Evolutionary conservation across 257 asterid species (phyloP), one percentile per base, ranked within the genome.

Genomic region (Solanum pinnatisectum): DNA sequence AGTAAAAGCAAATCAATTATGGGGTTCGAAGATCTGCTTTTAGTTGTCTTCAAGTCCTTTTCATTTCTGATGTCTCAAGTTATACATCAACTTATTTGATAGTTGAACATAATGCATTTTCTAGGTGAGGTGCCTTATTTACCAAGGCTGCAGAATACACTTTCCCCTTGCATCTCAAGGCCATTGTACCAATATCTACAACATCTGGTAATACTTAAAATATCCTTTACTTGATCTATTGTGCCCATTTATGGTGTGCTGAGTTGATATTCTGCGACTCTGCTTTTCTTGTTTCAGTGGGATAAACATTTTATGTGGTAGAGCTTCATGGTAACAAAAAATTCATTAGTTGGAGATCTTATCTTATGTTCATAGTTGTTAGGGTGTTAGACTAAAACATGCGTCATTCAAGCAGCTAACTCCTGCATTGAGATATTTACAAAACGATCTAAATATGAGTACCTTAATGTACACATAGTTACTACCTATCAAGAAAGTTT

Each of bases 111-210:
- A 40, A 81, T 63, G 72, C 30, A 14, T 70, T 84, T 76, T 92
- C 88, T 95, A 95, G 98, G 96, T 84, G 91, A 91, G 87, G 89
- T 89, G 42, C 90, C 93, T 76, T 46, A 84, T 88, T 88, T 90
- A 85, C 89, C 90, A 77, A 90, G 91, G 37, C 89, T 87, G 42
- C 90, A 88, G 82, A 91, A 88, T 89, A 88, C 91, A 81, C 88
- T 83, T 32, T 87, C 87, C 70, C 88, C 93, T 11, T 87, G 95
- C 87, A 49, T 88, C 86, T 88, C 98, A 76, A 92, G 95, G 87
- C 95, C 97, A 25, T 87, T 90, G 42, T 90, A 91, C 88, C 92
- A 87, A 40, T 93, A 91, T 86, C 33, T 94, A 32, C 98, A 94
- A 90, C 91, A 91, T 89, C 46, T 90, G 94, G 99, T 96, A 94